Evolutionary conservation across 805 yeast species (phyloP), one percentile per base, ranked within the genome.

Genomic region (Tetrapisispora namnaoensis): DNA sequence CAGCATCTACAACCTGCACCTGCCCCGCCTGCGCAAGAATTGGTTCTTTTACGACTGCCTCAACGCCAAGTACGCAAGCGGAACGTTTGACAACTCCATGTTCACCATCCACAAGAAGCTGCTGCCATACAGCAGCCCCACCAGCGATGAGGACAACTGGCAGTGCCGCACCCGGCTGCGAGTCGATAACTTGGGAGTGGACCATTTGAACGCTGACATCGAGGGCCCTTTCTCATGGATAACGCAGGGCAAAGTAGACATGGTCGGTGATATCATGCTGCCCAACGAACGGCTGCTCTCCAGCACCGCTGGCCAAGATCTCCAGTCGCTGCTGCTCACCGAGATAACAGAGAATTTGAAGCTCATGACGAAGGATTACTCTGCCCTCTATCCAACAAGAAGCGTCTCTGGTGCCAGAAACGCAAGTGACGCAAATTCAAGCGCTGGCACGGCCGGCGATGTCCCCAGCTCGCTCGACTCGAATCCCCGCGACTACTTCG

Each of bases 181-280:
- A 45, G 83, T 90, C 36, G 98, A 93, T 62, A 81, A 88, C 28
- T 76, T 93, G 48, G 82, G 80, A 60, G 77, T 93, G 37, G 95
- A 91, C 56, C 98, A 93, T 66, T 68, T 93, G 50, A 93, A 93
- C 61, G 78, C 86, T 1, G 98, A 97, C 0, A 76, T 86, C 49
- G 81, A 82, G 48, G 99, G 99, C 0, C 96, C 98, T 13, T 88
- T 93, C 66, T 97, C 98, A 7, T 93, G 99, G 99, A 91, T 93
- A 49, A 80, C 87, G 6, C 76, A 78, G 52, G 99, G 99, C 14
- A 80, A 80, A 46, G 98, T 91, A 21, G 97, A 93, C 65, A 83
- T 93, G 82, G 70, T 87, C 53, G 97, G 96, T 8, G 97, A 93
- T 61, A 79, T 91, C 17, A 78, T 82, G 75, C 80, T 89, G 2